phyloP scores from a whole-genome alignment of 176 grass and related monocot genomes.

The Alopecurus myosuroides region DNA sequence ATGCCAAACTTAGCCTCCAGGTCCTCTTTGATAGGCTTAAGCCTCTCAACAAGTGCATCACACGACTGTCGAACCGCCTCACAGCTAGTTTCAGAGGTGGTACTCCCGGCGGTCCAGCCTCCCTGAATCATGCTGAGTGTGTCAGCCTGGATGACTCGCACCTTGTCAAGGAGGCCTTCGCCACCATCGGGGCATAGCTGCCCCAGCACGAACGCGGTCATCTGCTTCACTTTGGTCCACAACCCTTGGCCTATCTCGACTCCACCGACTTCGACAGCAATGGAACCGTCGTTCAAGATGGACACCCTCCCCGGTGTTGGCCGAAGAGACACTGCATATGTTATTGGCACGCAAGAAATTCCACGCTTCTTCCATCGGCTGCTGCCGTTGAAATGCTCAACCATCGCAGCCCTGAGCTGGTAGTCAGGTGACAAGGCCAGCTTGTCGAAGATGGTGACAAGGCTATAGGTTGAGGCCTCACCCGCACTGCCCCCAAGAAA shows the following conservation, averaged over 20 bases:
- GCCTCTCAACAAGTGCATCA: slow-evolving; percentile 41
- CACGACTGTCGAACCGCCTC: slow-evolving; percentile 62
- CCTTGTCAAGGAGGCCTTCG: slow-evolving; percentile 49
- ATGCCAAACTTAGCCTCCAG: slow-evolving; percentile 36
- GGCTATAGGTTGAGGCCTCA: slow-evolving; percentile 50
- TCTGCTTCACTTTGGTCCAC: slow-evolving; percentile 92
- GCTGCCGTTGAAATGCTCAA: slow-evolving; percentile 43
- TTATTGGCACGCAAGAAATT: slow-evolving; percentile 74
- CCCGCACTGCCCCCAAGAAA: slow-evolving; percentile 38
- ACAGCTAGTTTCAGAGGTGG: slow-evolving; percentile 73
- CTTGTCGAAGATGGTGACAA: slow-evolving; percentile 58
- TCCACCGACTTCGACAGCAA: slow-evolving; percentile 78
- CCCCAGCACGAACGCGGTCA: slow-evolving; percentile 59
- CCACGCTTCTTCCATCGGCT: slow-evolving; percentile 80
- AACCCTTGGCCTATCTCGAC: slow-evolving; percentile 80
- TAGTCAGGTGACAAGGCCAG: slow-evolving; percentile 61
- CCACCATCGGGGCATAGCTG: slow-evolving; percentile 42
- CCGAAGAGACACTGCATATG: slow-evolving; percentile 29
- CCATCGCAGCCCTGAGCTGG: slow-evolving; percentile 9
- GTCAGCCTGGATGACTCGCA: slow-evolving; percentile 74
- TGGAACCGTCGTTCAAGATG: slow-evolving; percentile 73
- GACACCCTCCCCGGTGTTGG: slow-evolving; percentile 71
- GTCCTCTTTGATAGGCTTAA: slow-evolving; percentile 67
- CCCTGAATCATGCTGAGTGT: slow-evolving; percentile 65
- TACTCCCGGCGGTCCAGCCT: slow-evolving; percentile 69